These are phyloP conservation scores for Verticillium nubilum DNA, from an alignment of 2,329 filamentous ascomycete species.

Conservation along the genomic window DNA sequence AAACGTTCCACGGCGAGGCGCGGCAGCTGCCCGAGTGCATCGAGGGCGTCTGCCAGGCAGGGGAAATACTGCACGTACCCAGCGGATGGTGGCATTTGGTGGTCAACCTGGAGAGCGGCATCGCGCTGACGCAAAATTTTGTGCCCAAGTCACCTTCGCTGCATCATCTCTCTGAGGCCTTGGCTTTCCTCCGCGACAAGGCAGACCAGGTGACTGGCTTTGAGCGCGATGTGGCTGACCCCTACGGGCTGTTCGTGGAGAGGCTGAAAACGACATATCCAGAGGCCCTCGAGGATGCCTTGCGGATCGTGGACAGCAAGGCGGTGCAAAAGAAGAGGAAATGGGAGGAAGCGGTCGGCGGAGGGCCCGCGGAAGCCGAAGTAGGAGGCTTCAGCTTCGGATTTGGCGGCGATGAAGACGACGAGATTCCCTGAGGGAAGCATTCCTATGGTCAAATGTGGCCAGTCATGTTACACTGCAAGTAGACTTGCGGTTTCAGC, in stretches of 20 bases:
- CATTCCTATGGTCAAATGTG: not conserved
- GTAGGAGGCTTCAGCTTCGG: slow-evolving; percentile 47
- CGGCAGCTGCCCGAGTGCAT: slow-evolving; percentile 69
- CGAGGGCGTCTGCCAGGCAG: slow-evolving; percentile 78
- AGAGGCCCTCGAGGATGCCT: slow-evolving; percentile 59
- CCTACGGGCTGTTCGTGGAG: slow-evolving; percentile 69
- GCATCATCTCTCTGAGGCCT: slow-evolving; percentile 63
- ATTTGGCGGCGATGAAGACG: slow-evolving; percentile 44
- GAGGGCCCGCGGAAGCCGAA: slow-evolving; percentile 25
- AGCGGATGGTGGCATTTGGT: slow-evolving; percentile 97
- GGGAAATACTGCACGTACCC: slow-evolving; percentile 88
- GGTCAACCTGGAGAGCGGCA: slow-evolving; percentile 76
- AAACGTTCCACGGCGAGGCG: slow-evolving; percentile 83
- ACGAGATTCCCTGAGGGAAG: slow-evolving; percentile 16
- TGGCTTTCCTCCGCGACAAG: slow-evolving; percentile 78
- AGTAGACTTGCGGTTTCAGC: too few species aligned
- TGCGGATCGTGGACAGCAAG: slow-evolving; percentile 60
- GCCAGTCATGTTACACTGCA: too few species aligned
- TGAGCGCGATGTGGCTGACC: slow-evolving; percentile 61
- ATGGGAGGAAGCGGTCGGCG: slow-evolving; percentile 74
- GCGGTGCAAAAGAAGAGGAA: slow-evolving; percentile 67
- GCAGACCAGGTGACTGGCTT: slow-evolving; percentile 87
- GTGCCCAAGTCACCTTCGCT: slow-evolving; percentile 58
- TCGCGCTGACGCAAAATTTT: slow-evolving; percentile 94
- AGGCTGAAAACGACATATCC: slow-evolving; percentile 60